Base-by-base conservation (phyloP, 169 alveolate genomes). In the Plasmodium coatneyi region DNA sequence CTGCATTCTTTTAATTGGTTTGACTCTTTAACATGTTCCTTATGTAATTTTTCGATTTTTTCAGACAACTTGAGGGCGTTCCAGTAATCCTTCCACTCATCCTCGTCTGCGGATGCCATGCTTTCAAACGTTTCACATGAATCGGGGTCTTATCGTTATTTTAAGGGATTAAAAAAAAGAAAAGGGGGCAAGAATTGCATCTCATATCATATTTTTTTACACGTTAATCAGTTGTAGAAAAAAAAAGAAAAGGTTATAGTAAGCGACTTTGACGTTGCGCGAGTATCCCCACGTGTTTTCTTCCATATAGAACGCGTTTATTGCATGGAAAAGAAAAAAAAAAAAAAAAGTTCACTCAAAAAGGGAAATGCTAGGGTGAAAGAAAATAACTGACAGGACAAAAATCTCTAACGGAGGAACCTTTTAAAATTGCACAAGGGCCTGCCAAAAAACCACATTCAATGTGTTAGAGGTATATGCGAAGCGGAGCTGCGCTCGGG, bases 11-110 rank as follows among this genome's bases (percentile, higher is more conserved):
- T 87, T 49, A 87, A 19, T 87, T 78, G 79, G 46, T 41, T 78
- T 10, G 7, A 54, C 46, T 87, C 87, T 30, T 32, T 74, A 39
- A 16, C 12, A 87, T 87, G 32, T 36, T 87, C 93, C 32, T 79
- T 39, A 43, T 87, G 78, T 66, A 87, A 60, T 19, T 87, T 76
- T 87, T 87, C 90, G 19, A 87, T 87, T 70, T 60, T 52, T 79
- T 87, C 93, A 25, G 49, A 87, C 56, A 87, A 56, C 89, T 14
- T 80, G 46, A 87, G 82, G 46, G 93, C 39, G 43, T 87, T 87
- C 70, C 83, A 43, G 36, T 87, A 87, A 60, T 87, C 93, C 22
- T 56, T 87, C 93, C 93, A 87, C 52, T 36, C 89, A 36, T 87
- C 93, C 60, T 56, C 34, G 89, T 87, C 89, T 76, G 66, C 76